These are phyloP conservation scores for Tothia fuscella DNA, from an alignment of 2,329 filamentous ascomycete genomes.

Conservation along the genomic window DNA sequence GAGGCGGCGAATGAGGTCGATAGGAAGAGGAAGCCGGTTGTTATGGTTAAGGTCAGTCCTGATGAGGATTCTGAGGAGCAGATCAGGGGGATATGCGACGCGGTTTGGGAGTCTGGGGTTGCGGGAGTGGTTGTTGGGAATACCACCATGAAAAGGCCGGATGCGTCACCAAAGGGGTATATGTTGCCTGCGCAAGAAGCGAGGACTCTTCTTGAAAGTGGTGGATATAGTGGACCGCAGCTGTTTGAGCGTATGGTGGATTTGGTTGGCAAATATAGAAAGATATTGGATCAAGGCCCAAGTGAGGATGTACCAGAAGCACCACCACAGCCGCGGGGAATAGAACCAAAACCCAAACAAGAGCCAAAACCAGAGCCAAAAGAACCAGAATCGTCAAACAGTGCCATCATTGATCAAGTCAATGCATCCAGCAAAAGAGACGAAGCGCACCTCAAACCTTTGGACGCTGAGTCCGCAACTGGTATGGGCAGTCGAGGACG, in stretches of 20 bases:
- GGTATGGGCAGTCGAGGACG: neutral
- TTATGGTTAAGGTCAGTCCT: conserved; percentile 97
- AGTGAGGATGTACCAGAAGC: conserved; percentile 12
- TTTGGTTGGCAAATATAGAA: conserved; percentile 68
- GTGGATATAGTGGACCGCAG: conserved; percentile 83
- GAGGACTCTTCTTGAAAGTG: conserved; percentile 58
- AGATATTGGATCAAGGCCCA: conserved; percentile 33
- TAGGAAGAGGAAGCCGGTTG: conserved; percentile 59
- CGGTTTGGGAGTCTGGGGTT: conserved; percentile 71
- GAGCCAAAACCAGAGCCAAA: neutral
- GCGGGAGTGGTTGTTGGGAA: conserved; percentile 96
- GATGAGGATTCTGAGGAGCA: conserved; percentile 83
- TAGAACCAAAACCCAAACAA: neutral
- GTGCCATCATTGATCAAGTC: neutral
- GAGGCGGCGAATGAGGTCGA: conserved; percentile 57
- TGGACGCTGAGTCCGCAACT: conserved; percentile 4
- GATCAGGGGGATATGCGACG: conserved; percentile 77
- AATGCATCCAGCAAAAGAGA: neutral
- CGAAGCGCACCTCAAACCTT: conserved; percentile 5
- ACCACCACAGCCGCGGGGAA: neutral
- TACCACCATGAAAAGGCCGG: conserved; percentile 75
- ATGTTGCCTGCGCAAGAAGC: conserved; percentile 55
- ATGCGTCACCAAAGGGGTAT: conserved; percentile 55
- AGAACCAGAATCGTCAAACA: neutral
- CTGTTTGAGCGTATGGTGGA: conserved; percentile 71